Conservation (phyloP, 192 early-diverging fungal genomes). For the Coemansia sp. region DNA sequence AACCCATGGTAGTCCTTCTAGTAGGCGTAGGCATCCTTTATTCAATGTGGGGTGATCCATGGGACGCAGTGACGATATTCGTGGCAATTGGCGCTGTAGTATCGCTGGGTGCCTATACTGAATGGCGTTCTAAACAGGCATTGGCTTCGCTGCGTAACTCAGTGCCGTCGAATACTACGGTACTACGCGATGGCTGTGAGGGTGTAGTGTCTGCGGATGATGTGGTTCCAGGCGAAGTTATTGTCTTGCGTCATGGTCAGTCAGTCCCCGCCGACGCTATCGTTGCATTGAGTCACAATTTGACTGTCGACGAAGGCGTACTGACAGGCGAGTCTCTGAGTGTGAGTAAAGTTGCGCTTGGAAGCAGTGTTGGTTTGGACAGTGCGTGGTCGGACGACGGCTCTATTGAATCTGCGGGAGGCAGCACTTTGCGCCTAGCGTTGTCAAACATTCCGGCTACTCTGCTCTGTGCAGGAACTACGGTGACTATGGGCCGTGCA, state of each 20-base stretch:
- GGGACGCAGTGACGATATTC: slow-evolving; percentile 36
- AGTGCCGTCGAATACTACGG: slow-evolving; percentile 38
- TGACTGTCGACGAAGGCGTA: slow-evolving; percentile 85
- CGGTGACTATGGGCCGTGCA: slow-evolving; percentile 32
- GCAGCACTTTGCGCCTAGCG: neutral
- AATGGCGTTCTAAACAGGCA: slow-evolving; percentile 34
- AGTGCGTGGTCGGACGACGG: neutral
- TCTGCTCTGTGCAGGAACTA: slow-evolving; percentile 44
- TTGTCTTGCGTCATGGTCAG: slow-evolving; percentile 85
- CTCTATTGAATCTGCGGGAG: neutral
- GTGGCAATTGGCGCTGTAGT: slow-evolving; percentile 25
- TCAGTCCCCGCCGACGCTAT: slow-evolving; percentile 89
- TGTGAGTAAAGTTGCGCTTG: slow-evolving; percentile 25
- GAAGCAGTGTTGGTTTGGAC: slow-evolving; percentile 4
- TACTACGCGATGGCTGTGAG: slow-evolving; percentile 37
- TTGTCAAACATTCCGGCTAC: slow-evolving; percentile 7
- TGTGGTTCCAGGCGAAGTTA: slow-evolving; percentile 67
- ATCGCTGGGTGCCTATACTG: slow-evolving; percentile 25
- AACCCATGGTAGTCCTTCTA: slow-evolving; percentile 44
- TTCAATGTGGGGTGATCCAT: slow-evolving; percentile 45
- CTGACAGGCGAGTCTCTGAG: slow-evolving; percentile 84
- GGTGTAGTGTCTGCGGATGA: slow-evolving; percentile 31
- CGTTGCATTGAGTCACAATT: slow-evolving; percentile 66
- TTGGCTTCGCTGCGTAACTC: slow-evolving; percentile 37
- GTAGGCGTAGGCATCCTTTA: slow-evolving; percentile 35